Percentiles rank a stretch among this genome's conserved stretches.
Conservation (phyloP, 768 basidiomycete species). For the Tylopilus subfusipes region DNA sequence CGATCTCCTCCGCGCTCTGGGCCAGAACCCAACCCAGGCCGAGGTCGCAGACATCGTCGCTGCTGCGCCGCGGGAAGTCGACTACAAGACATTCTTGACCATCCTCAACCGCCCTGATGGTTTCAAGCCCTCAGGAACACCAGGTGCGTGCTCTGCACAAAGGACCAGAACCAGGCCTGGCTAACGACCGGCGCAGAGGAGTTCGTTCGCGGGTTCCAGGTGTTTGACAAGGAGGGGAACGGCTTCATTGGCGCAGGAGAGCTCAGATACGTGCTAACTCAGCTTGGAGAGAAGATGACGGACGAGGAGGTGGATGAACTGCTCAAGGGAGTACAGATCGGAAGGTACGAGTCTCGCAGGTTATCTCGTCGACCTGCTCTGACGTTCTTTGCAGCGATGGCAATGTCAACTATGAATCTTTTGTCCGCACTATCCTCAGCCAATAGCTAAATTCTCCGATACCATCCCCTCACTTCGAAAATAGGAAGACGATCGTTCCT, state of each 20-base stretch:
- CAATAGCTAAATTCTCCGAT: slow-evolving; percentile 46
- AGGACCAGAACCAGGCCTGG: neutral
- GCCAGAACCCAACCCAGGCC: slow-evolving; percentile 99
- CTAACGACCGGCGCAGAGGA: slow-evolving; percentile 62
- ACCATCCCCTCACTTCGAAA: neutral
- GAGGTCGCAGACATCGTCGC: slow-evolving; percentile 84
- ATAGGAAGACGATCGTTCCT: neutral
- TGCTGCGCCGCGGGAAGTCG: slow-evolving; percentile 77
- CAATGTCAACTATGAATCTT: slow-evolving; percentile 96
- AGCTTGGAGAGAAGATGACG: slow-evolving; percentile 96
- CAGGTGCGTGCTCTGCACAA: slow-evolving; percentile 56
- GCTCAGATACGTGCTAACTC: slow-evolving; percentile 82
- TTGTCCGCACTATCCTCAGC: slow-evolving; percentile 90
- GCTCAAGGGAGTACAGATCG: slow-evolving; percentile 92
- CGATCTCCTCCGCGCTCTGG: slow-evolving; percentile 88
- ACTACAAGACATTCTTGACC: slow-evolving; percentile 88
- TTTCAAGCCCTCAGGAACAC: slow-evolving; percentile 95
- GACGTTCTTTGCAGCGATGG: slow-evolving; percentile 63
- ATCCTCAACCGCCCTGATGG: slow-evolving; percentile 95
- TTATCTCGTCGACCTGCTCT: neutral
- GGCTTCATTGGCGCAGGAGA: slow-evolving; percentile 67
- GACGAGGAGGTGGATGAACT: slow-evolving; percentile 98
- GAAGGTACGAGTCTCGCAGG: slow-evolving; percentile 62
- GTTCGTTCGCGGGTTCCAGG: slow-evolving; percentile 98
- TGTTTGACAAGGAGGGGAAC: slow-evolving; percentile 85